phyloP scores from a whole-genome alignment of 2,329 filamentous ascomycete species.

The Daldinia eschscholtzii region DNA sequence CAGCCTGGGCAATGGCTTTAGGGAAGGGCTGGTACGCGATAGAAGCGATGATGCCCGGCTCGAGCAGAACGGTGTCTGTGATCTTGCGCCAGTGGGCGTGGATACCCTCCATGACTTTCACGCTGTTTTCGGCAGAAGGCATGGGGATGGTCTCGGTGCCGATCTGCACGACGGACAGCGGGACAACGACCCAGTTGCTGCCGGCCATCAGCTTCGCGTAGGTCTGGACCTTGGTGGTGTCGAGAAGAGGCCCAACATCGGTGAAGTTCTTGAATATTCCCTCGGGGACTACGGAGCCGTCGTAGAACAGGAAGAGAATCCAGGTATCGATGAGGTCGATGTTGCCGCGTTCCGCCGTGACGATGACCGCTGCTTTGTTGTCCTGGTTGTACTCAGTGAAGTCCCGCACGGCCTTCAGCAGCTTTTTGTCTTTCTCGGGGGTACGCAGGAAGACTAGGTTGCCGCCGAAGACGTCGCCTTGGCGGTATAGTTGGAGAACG shows the following conservation, averaged over 20 bases:
- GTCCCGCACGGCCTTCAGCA: slow-evolving; percentile 64
- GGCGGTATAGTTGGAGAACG: slow-evolving; percentile 57
- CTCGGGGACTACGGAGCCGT: slow-evolving; percentile 64
- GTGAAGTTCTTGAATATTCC: slow-evolving; percentile 70
- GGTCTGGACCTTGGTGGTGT: slow-evolving; percentile 61
- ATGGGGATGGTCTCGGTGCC: slow-evolving; percentile 56
- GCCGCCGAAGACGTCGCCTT: slow-evolving; percentile 60
- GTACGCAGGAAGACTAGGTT: slow-evolving; percentile 55
- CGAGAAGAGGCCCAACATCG: slow-evolving; percentile 57
- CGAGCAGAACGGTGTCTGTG: slow-evolving; percentile 45
- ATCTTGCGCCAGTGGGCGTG: slow-evolving; percentile 54
- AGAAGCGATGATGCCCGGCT: slow-evolving; percentile 51
- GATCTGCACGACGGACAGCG: slow-evolving; percentile 53
- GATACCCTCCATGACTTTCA: slow-evolving; percentile 51
- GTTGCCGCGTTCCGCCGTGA: slow-evolving; percentile 63
- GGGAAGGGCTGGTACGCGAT: slow-evolving; percentile 58
- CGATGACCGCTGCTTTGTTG: slow-evolving; percentile 70
- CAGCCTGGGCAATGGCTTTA: slow-evolving; percentile 52
- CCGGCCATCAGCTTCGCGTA: slow-evolving; percentile 61
- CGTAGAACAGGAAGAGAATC: slow-evolving; percentile 74
- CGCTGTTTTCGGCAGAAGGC: slow-evolving; percentile 47
- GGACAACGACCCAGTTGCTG: slow-evolving; percentile 59
- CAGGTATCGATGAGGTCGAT: slow-evolving; percentile 64
- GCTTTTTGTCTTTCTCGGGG: slow-evolving; percentile 49
- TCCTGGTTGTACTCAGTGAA: slow-evolving; percentile 70